Percentiles rank a stretch among this genome's conserved stretches.
These are phyloP conservation scores for Kockovaella imperatae DNA, from an alignment of 768 basidiomycete species.

Conservation along the genomic window DNA sequence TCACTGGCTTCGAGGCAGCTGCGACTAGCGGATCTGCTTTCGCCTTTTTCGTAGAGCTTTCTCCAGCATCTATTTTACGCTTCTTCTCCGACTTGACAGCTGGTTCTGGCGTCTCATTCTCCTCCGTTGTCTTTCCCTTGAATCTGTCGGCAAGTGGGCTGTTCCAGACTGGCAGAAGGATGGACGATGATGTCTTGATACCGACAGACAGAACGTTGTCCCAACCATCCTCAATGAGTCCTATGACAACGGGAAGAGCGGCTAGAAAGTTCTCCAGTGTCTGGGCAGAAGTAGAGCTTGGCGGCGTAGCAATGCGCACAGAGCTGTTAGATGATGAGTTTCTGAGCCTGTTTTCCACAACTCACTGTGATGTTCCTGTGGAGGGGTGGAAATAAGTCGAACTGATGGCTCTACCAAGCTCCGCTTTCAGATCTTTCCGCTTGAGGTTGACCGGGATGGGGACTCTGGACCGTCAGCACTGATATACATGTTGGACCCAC, in stretches of 20 bases:
- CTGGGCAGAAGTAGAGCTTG: conserved; percentile 63
- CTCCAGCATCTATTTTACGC: neutral
- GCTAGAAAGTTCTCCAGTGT: conserved; percentile 68
- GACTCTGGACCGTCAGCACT: conserved; percentile 54
- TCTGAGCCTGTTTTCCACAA: conserved; percentile 15
- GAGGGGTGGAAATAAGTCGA: conserved; percentile 96
- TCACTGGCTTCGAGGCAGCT: neutral
- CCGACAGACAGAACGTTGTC: conserved; percentile 80
- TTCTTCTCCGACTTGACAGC: conserved; percentile 3
- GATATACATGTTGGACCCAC: conserved; percentile 49
- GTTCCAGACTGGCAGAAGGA: conserved; percentile 84
- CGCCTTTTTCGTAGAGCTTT: neutral
- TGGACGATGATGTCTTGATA: conserved; percentile 79
- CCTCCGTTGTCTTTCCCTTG: conserved; percentile 27
- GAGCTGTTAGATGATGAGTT: conserved; percentile 51
- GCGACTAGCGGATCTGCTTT: neutral
- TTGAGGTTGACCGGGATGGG: conserved; percentile 88
- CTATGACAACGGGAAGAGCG: conserved; percentile 66
- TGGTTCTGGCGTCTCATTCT: neutral
- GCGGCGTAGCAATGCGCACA: conserved; percentile 67
- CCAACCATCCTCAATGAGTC: conserved; percentile 72
- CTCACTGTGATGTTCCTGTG: conserved; percentile 84
- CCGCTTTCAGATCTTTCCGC: conserved; percentile 80
- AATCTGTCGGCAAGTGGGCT: conserved; percentile 66
- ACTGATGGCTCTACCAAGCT: conserved; percentile 83